Evolutionary conservation across 805 yeast genomes (phyloP), one percentile per base, ranked within the genome.

Genomic region (Yarrowia osloensis): DNA sequence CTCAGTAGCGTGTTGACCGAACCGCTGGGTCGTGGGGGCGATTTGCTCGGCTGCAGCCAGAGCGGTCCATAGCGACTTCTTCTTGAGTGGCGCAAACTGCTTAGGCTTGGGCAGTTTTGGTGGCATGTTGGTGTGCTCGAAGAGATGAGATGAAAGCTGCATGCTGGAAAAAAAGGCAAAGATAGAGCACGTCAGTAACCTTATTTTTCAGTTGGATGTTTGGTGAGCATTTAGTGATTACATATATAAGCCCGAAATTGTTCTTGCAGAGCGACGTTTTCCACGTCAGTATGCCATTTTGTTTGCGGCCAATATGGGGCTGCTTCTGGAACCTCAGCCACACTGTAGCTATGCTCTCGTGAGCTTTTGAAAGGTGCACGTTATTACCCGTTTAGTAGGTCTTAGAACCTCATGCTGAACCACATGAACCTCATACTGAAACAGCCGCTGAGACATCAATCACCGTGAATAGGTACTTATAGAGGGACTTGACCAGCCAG

Each of bases 31-130:
- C 8, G 47, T 19, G 26, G 63, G 49, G 4, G 46, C 22, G 19
- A 50, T 31, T 19, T 50, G 57, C 57, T 50, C 57, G 2, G 57
- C 57, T 7, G 40, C 40, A 4, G 57, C 57, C 15, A 50, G 40
- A 19, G 57, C 24, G 13, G 40, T 31, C 57, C 39, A 50, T 17
- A 50, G 40, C 26, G 40, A 22, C 57, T 50, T 50, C 29, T 31
- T 50, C 19, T 49, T 49, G n/a, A 49, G 19, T 6, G 55, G 24
- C 13, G 33, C 22, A 17, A 49, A 13, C 37, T 31, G 37, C 24
- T 19, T 49, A 3, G 57, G 26, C 40, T 33, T 33, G 13, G 28
- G 39, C 19, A 50, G 57, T 19, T 50, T 21, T 50, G 40, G 40
- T 21, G 40, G 40, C 40, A 33, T 33, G 57, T 31, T 50, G 29